Base-by-base conservation (phyloP, 2,329 filamentous ascomycete species). In the Colletotrichum navitas region DNA sequence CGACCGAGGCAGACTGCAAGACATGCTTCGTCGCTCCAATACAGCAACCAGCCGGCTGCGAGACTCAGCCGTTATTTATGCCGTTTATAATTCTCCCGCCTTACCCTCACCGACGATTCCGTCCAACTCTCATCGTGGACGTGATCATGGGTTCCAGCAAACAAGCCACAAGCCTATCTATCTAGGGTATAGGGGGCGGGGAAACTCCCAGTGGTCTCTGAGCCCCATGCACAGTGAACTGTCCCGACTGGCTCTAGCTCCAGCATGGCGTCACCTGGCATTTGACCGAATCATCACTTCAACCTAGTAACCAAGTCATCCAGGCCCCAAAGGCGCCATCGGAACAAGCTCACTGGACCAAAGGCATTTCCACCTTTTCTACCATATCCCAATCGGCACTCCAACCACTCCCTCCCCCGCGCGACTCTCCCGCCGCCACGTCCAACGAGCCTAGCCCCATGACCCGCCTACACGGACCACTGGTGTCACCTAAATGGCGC, bases 211-310 rank as follows among this genome's bases (percentile, higher is more conserved):
- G 65, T 60, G 36, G 55, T 36, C 26, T 61, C 54, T 51, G 36
- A 43, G 64, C 58, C 51, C 58, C 64, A 63, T 68, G 56, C 58
- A 67, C 43, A 58, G 43, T 63, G 68, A 54, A 54, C 21, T 68
- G 43, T 63, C 26, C 58, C 36, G 26, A 29, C 63, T 71, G 63
- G 68, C 51, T 56, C 56, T 67, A 58, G 49, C 49, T 18, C 64
- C 34, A 68, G 43, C 67, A 59, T 71, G 68, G 68, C 68, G 68
- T 68, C 68, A 71, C 68, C 43, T 58, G 49, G 43, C 51, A 26
- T 64, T 71, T 71, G 64, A 56, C 68, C 26, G 68, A 62, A 51
- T 68, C 68, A 71, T 56, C 51, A 63, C 58, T 7, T 58, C 12
- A 49, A 43, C 34, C 43, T 51, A 21, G 14, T 11, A 39, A 18